Base-by-base conservation (phyloP, 306 rosid species). In the Pyrus bretschneideri region DNA sequence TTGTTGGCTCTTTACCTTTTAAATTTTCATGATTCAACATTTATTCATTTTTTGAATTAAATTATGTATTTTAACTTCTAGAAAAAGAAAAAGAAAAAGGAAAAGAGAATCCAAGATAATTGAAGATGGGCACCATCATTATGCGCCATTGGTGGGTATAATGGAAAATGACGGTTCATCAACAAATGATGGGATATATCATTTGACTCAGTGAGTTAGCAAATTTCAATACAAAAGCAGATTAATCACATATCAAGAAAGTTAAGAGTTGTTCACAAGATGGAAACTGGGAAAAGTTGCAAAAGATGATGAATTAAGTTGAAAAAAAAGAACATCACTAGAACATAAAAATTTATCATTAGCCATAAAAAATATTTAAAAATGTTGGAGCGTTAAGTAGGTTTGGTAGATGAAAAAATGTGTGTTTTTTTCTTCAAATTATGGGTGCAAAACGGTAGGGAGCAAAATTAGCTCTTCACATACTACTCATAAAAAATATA, bases 131-230 rank as follows among this genome's bases (percentile, higher is more conserved):
- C 69, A 25, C 27, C 27, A 25, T 25, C 27, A 25, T 25, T 25
- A 25, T 25, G 27, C 27, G 27, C 27, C 27, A 25, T 25, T 25
- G 27, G 27, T 25, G 27, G 27, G 27, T 25, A 25, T 25, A 25
- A 25, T 25, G 27, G 27, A 2, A 25, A 25, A 25, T 25, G 27
- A 25, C 2, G 27, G 27, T 25, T 25, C 27, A 76, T 80, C 84
- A 85, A 82, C 84, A 84, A 80, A 80, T 85, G 86, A 75, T 81
- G 76, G 75, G 88, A 78, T 82, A 73, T 25, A 80, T 84, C 82
- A 82, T 80, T 85, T 82, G 81, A 80, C 22, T 69, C 59, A 78
- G 40, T 6, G 35, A 31, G 42, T 67, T 73, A 77, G 58, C 42
- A 81, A 79, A 87, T 78, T 83, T 81, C 83, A 76, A 75, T 68